phyloP scores from a whole-genome alignment of 495 filamentous ascomycete genomes.

The Podospora pseudopauciseta region DNA sequence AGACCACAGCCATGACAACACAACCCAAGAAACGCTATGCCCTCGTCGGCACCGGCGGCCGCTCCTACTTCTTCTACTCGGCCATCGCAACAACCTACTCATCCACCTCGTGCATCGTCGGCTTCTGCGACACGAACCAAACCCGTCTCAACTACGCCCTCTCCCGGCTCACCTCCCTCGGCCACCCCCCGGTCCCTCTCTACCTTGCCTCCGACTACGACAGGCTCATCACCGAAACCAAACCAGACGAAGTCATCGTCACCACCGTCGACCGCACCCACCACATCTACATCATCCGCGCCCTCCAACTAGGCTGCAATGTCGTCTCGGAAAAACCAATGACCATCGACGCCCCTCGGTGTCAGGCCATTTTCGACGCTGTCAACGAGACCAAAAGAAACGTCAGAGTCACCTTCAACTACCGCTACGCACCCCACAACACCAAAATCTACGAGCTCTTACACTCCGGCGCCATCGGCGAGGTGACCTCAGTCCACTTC shows the following conservation, averaged over 20 bases:
- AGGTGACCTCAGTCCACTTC: constrained; percentile 54
- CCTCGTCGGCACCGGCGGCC: constrained; percentile 44
- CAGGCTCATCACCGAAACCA: constrained; percentile 49
- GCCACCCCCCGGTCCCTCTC: constrained; percentile 43
- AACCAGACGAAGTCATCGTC: constrained; percentile 55
- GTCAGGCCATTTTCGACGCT: constrained; percentile 46
- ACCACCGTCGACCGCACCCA: constrained; percentile 59
- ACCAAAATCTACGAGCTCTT: constrained; percentile 49
- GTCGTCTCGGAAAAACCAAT: constrained; percentile 60
- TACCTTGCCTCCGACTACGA: constrained; percentile 52
- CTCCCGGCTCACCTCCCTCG: constrained; percentile 29
- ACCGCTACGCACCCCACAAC: constrained; percentile 52
- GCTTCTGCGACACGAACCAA: constrained; percentile 49
- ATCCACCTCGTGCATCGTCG: constrained; percentile 47
- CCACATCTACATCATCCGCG: constrained; percentile 52
- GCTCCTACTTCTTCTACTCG: constrained; percentile 53
- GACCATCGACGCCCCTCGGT: constrained; percentile 52
- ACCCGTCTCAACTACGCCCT: constrained; percentile 46
- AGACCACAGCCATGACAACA: constrained; percentile 6
- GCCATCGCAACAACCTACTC: constrained; percentile 49
- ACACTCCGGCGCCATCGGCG: constrained; percentile 48
- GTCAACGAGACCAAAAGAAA: constrained; percentile 36
- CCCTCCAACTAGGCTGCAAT: constrained; percentile 54
- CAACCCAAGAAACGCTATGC: constrained; percentile 37
- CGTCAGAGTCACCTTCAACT: constrained; percentile 50